These are phyloP conservation scores for Pelargonium citronellum DNA, from an alignment of 441 rosid genomes.

Conservation along the genomic window DNA sequence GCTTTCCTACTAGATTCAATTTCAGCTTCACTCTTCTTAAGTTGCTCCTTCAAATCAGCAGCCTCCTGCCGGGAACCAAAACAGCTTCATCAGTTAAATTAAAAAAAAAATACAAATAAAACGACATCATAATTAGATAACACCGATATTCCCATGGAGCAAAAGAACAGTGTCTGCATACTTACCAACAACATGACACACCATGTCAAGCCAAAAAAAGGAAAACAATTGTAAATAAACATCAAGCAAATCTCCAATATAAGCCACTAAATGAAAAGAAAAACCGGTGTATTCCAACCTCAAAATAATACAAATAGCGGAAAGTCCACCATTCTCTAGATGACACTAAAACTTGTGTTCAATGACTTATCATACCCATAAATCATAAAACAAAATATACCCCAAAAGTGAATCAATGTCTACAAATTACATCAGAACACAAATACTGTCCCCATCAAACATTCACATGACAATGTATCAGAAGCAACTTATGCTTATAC, in stretches of 20 bases:
- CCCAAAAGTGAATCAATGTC: too few species aligned
- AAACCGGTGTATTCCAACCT: not conserved
- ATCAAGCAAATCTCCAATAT: not conserved
- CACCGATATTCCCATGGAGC: not conserved
- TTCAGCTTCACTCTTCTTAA: conserved; percentile 75
- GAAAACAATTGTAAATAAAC: not conserved
- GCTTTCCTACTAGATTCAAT: conserved; percentile 64
- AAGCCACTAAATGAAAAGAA: not conserved
- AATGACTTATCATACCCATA: too few species aligned
- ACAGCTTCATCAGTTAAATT: conserved; percentile 12
- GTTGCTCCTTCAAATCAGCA: conserved; percentile 56
- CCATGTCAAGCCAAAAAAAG: not conserved
- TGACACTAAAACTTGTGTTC: too few species aligned
- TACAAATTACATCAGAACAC: too few species aligned
- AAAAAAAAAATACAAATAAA: conserved; percentile 10
- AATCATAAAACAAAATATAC: too few species aligned
- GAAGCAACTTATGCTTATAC: too few species aligned
- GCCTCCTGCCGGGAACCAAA: conserved; percentile 49
- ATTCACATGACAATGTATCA: too few species aligned
- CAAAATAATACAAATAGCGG: not conserved
- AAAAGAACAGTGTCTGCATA: not conserved
- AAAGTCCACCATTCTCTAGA: not conserved
- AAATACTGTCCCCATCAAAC: too few species aligned
- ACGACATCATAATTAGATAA: not conserved
- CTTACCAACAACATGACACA: not conserved